Evolutionary conservation across 1,284 basidiomycete species (phyloP), one percentile per base, ranked within the genome.

Genomic region (Cerrena zonata): DNA sequence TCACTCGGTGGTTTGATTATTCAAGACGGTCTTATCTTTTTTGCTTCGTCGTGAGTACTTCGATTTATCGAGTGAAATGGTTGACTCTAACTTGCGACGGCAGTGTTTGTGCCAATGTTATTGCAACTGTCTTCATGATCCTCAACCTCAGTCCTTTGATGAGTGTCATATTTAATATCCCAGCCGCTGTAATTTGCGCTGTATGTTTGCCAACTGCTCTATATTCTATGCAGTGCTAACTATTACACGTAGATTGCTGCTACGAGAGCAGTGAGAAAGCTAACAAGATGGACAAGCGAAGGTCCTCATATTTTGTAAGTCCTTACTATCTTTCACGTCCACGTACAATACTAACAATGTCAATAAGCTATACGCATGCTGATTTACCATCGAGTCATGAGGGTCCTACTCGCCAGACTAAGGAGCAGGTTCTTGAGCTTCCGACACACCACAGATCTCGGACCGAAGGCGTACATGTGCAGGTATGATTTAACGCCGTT

Each of bases 131-230:
- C 40, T 86, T 88, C 64, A 86, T 87, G 84, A 62, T 86, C 23
- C 63, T 86, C 22, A 73, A 87, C 63, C 66, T 88, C 42, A 88
- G 88, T 60, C 72, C 84, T 2, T 78, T 86, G 49, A 85, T 87
- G 83, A 83, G 80, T n/a, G 80, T 87, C 62, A 84, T 87, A 51
- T 81, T 78, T 25, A 86, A 87, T 58, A 84, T 88, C 34, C 84
- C 84, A 2, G 82, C 84, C 43, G 84, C 84, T 10, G 77, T 85
- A 50, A 76, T 78, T 4, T 82, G 81, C 10, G 83, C 82, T 11
- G 83, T 84, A 56, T 57, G 78, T 54, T 13, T 47, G n/a, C n/a
- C n/a, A 34, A 25, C 37, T 21, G 11, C 5, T 24, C 12, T 24
- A 5, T 42, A 21, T 48, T 5, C 15, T 11, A 39, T 27, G 4